Conservation (phyloP, 2,329 filamentous ascomycete species). For the Ophiostoma montium region DNA sequence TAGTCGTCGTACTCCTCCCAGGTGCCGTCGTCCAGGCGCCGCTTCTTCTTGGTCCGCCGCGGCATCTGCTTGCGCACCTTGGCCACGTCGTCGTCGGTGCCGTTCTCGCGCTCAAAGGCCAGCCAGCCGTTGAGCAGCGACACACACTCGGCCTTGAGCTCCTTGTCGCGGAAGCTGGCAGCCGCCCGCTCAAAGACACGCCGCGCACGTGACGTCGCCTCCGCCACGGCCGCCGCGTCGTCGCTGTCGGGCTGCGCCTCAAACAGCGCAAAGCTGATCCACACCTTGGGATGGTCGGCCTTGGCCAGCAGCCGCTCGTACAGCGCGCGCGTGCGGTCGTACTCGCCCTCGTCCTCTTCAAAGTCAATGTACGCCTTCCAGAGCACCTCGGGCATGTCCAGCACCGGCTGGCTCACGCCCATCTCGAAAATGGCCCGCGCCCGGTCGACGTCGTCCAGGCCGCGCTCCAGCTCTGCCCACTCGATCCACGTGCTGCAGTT, state of each 20-base stretch:
- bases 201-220: conserved; percentile 70
- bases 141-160: conserved; percentile 88
- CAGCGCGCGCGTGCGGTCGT: conserved; percentile 62
- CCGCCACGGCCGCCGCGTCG: conserved; percentile 56
- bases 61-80: conserved; percentile 90
- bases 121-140: conserved; percentile 85
- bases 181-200: conserved; percentile 75
- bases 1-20: conserved; percentile 98
- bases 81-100: conserved; percentile 58
- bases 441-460: conserved; percentile 77
- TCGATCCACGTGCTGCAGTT: conserved; percentile 95
- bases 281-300: conserved; percentile 98
- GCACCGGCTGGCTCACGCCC: conserved; percentile 62
- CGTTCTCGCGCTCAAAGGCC: conserved; percentile 79
- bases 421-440: conserved; percentile 86
- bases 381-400: conserved; percentile 94
- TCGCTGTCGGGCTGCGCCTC: conserved; percentile 77
- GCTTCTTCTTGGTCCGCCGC: conserved; percentile 77
- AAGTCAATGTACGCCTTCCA: conserved; percentile 99
- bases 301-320: conserved; percentile 87
- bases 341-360: conserved; percentile 89
- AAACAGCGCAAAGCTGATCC: conserved; percentile 97
- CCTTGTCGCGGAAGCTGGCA: conserved; percentile 74
- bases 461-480: conserved; percentile 85
- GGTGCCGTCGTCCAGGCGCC: conserved; percentile 79